These are phyloP conservation scores for Cyclaneusma minus DNA, from an alignment of 2,329 filamentous ascomycete species.

Conservation along the genomic window DNA sequence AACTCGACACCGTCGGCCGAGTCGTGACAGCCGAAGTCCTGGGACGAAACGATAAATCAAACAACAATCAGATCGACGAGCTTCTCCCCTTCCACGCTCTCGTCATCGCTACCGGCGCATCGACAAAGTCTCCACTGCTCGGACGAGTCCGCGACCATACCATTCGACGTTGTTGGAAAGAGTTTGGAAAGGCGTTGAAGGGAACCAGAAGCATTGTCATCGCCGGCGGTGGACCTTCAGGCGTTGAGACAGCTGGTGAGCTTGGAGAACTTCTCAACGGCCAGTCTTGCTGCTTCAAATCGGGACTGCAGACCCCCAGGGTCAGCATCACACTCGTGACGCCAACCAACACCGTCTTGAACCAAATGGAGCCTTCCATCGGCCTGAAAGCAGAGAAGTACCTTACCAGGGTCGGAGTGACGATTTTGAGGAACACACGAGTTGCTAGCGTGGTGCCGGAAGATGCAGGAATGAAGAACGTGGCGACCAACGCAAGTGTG, in stretches of 20 bases:
- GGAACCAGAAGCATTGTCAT: slow-evolving; percentile 27
- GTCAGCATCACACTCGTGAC: slow-evolving; percentile 30
- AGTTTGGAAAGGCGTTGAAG: slow-evolving; percentile 24
- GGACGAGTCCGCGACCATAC: slow-evolving; percentile 22
- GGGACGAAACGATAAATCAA: slow-evolving; percentile 13
- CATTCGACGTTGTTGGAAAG: slow-evolving; percentile 20
- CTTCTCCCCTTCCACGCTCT: slow-evolving; percentile 25
- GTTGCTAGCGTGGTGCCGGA: slow-evolving; percentile 20
- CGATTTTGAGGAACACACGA: slow-evolving; percentile 24
- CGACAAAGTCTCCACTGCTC: slow-evolving; percentile 27
- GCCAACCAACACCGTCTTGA: slow-evolving; percentile 22
- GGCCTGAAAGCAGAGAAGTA: slow-evolving; percentile 24
- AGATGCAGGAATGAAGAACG: slow-evolving; percentile 14
- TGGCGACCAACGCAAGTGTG: slow-evolving; percentile 18
- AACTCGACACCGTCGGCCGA: slow-evolving; percentile 20
- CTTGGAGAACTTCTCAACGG: slow-evolving; percentile 35
- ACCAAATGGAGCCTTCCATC: slow-evolving; percentile 22
- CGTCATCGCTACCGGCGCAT: slow-evolving; percentile 31
- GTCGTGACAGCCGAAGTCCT: slow-evolving; percentile 18
- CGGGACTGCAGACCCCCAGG: slow-evolving; percentile 18
- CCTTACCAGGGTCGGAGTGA: slow-evolving; percentile 29
- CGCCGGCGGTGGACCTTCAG: slow-evolving; percentile 26
- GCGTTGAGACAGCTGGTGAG: slow-evolving; percentile 32
- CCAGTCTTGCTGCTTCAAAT: slow-evolving; percentile 21
- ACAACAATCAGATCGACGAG: slow-evolving; percentile 6